These are phyloP conservation scores for Canavalia ensiformis DNA, from an alignment of 306 rosid genomes.

Conservation along the genomic window DNA sequence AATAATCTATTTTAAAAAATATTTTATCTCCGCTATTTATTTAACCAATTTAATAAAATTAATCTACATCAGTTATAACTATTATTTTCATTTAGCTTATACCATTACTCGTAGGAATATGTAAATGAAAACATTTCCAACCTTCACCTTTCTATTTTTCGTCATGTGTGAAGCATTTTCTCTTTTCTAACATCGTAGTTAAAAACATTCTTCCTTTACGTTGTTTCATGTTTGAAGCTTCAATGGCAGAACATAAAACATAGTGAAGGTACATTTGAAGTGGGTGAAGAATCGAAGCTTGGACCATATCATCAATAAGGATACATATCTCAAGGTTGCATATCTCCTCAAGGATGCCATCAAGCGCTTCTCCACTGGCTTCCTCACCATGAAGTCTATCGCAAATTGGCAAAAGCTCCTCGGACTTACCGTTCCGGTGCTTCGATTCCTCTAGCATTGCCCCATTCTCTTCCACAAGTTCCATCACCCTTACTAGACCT, in stretches of 20 bases:
- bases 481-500: conserved; percentile 81
- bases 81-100: too few relatives aligned
- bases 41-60: too few relatives aligned
- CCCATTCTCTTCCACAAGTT: conserved; percentile 86
- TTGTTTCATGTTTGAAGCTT: conserved; percentile 48
- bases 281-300: conserved; percentile 89
- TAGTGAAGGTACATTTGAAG: conserved; percentile 82
- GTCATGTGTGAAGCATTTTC: too few relatives aligned
- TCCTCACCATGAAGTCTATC: conserved; percentile 75
- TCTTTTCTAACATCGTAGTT: too few relatives aligned
- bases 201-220: too few relatives aligned
- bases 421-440: conserved; percentile 91
- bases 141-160: too few relatives aligned
- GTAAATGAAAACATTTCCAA: too few relatives aligned
- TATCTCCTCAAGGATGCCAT: conserved; percentile 87
- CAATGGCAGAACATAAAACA: conserved; percentile 76
- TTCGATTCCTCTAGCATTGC: conserved; percentile 88
- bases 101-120: too few relatives aligned
- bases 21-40: too few relatives aligned
- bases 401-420: conserved; percentile 89
- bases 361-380: conserved; percentile 81
- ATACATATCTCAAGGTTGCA: conserved; percentile 91
- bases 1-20: too few relatives aligned
- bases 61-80: too few relatives aligned
- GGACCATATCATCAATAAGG: conserved; percentile 86